Conservation (phyloP, 2,329 filamentous ascomycete species). For the Phialophora tarda region DNA sequence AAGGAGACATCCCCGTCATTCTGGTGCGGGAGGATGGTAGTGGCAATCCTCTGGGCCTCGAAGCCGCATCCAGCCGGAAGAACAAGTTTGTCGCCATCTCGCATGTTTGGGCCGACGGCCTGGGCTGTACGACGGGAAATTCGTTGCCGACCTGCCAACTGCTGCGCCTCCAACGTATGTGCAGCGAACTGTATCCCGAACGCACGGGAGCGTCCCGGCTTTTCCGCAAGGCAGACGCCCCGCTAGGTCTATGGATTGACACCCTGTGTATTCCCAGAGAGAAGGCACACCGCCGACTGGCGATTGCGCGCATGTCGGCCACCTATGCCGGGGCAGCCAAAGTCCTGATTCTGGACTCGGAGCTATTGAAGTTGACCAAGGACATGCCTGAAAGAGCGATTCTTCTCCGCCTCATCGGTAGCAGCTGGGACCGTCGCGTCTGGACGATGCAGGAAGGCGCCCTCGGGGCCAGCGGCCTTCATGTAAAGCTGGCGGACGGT, state of each 20-base stretch:
- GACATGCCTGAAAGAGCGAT: conserved; percentile 38
- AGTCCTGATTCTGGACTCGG: conserved; percentile 46
- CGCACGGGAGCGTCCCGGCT: conserved; percentile 7
- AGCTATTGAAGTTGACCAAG: conserved; percentile 39
- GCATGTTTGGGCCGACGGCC: conserved; percentile 49
- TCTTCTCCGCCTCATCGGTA: conserved; percentile 44
- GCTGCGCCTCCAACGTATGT: conserved; percentile 38
- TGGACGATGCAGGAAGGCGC: conserved; percentile 52
- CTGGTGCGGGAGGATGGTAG: conserved; percentile 3
- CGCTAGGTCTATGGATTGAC: conserved; percentile 38
- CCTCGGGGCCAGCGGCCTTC: conserved; percentile 12
- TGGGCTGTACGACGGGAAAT: conserved; percentile 44
- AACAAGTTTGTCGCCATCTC: conserved; percentile 46
- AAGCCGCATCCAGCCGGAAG: conserved; percentile 7
- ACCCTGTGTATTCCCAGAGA: conserved; percentile 38
- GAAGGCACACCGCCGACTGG: conserved; percentile 29
- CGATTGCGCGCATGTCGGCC: conserved; percentile 45
- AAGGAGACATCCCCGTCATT: conserved; percentile 18
- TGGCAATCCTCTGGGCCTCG: background rate
- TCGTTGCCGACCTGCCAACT: conserved; percentile 45
- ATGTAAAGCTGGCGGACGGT: conserved; percentile 15
- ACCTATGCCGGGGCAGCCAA: conserved; percentile 45
- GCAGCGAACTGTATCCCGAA: conserved; percentile 28
- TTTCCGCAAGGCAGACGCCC: background rate
- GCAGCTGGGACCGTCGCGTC: conserved; percentile 49